phyloP scores from a whole-genome alignment of 495 filamentous ascomycete species.

The Aspergillus panamensis region DNA sequence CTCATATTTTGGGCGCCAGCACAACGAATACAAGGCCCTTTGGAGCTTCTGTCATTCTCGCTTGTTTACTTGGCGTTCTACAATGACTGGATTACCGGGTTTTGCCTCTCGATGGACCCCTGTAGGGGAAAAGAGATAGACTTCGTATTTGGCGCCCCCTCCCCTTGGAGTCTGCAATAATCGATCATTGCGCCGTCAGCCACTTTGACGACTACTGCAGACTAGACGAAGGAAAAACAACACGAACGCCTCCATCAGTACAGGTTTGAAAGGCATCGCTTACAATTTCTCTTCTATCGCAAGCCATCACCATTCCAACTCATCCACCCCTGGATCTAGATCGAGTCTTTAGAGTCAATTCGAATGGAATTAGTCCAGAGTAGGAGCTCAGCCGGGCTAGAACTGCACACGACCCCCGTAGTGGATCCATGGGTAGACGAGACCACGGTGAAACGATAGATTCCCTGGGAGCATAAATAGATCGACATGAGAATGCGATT shows the following conservation, averaged over 20 bases:
- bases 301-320: not conserved
- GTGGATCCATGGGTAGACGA: conserved; percentile 8
- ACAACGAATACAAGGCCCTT: not conserved
- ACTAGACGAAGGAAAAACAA: not conserved
- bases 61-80: no score
- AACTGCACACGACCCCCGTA: conserved; percentile 1
- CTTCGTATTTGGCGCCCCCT: not conserved
- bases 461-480: conserved; percentile 12
- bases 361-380: not conserved
- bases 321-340: conserved; percentile 3
- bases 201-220: conserved; percentile 9
- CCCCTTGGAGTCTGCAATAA: not conserved
- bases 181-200: not conserved
- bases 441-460: conserved; percentile 9
- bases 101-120: no score
- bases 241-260: not conserved
- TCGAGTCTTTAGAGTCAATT: conserved; percentile 1
- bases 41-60: no score
- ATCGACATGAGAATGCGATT: conserved; percentile 11
- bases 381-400: not conserved
- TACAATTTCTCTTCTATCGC: conserved; percentile 3
- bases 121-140: not conserved
- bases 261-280: not conserved
- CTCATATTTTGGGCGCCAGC: not conserved
- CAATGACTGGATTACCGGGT: no score